Conservation (phyloP, 352 stramenopile species). For the Salisapilia sapeloensis region DNA sequence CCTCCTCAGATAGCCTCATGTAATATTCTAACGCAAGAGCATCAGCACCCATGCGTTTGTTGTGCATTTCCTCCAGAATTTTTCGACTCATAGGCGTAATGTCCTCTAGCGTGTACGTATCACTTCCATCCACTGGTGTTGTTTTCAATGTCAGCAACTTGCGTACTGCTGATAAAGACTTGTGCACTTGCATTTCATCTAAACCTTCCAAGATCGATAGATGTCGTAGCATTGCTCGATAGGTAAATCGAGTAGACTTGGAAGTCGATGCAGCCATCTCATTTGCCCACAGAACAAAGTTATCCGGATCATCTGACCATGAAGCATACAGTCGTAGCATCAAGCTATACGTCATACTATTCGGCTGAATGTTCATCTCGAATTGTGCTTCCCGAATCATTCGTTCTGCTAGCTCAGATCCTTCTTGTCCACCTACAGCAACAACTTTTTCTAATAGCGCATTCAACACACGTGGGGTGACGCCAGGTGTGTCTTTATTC, state of each 20-base stretch:
- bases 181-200: conserved; percentile 1
- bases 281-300: conserved; percentile 24
- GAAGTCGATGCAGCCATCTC: conserved; percentile 22
- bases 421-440: conserved; percentile 25
- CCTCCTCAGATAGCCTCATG: conserved; percentile 16
- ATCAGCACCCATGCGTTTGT: conserved; percentile 10
- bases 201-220: conserved; percentile 13
- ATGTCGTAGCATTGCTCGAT: conserved; percentile 29
- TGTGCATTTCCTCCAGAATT: conserved; percentile 18
- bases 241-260: conserved; percentile 28
- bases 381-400: conserved; percentile 21
- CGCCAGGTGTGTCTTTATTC: conserved; percentile 8
- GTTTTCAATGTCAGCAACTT: conserved; percentile 7
- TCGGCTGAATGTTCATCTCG: conserved; percentile 15
- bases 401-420: conserved; percentile 29
- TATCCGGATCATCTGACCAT: conserved; percentile 18
- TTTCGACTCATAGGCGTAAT: conserved; percentile 6
- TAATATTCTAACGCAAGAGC: conserved; percentile 25
- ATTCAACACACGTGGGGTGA: conserved; percentile 28
- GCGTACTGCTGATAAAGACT: conserved; percentile 1
- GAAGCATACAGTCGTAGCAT: conserved; percentile 50
- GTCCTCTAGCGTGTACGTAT: conserved; percentile 6
- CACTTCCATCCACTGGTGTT: conserved; percentile 9
- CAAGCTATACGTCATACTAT: conserved; percentile 59
- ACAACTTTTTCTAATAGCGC: conserved; percentile 37